Percentiles rank a stretch among this genome's conserved stretches.
phyloP scores from a whole-genome alignment of 140 eudicot species.

The Anethum foeniculum region DNA sequence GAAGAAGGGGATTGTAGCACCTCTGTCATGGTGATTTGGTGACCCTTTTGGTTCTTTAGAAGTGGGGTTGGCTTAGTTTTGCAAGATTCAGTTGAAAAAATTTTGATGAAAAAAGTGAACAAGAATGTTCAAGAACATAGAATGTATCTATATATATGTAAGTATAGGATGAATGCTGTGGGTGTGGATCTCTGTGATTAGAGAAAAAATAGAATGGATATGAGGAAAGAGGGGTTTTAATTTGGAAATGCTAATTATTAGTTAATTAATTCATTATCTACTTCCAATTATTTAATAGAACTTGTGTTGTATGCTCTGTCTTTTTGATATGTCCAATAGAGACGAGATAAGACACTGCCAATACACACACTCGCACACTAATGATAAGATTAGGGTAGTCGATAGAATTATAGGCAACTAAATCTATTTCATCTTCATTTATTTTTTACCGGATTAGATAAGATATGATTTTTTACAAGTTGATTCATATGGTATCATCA shows the following conservation, averaged over 20 bases:
- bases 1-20: conserved; percentile 67
- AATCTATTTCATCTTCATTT: no score
- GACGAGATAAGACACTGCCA: not conserved
- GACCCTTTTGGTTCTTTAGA: conserved; percentile 3
- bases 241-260: not conserved
- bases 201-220: not conserved
- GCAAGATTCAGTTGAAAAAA: not conserved
- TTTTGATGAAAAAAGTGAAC: not conserved
- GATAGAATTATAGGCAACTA: no score
- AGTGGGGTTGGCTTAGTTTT: not conserved
- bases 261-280: not conserved
- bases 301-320: not conserved
- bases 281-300: not conserved
- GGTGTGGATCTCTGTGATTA: not conserved
- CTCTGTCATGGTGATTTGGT: conserved; percentile 55
- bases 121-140: not conserved
- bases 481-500: no score
- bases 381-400: no score
- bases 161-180: not conserved
- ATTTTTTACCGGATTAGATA: no score
- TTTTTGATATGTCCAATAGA: not conserved
- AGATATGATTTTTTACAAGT: no score
- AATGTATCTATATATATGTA: not conserved
- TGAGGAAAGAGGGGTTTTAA: not conserved
- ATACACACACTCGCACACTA: no score